phyloP scores from a whole-genome alignment of 306 rosid genomes.

The Coriaria nepalensis region DNA sequence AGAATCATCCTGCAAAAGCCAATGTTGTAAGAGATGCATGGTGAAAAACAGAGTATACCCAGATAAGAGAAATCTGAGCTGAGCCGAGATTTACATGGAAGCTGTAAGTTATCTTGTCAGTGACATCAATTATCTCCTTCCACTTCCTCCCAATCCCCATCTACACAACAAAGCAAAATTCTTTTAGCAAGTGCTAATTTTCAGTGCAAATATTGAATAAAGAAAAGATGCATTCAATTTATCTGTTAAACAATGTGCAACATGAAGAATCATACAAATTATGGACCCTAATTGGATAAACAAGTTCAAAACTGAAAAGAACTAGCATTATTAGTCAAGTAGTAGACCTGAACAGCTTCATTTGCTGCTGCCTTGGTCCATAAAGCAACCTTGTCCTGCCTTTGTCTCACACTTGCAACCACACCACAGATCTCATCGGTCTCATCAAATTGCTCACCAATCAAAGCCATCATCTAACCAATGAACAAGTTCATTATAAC shows the following conservation, averaged over 20 bases:
- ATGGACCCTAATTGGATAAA: too few relatives aligned
- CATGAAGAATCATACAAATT: too few relatives aligned
- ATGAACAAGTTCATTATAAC: slow-evolving; percentile 1
- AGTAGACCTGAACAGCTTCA: slow-evolving; percentile 82
- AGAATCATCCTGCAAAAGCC: slow-evolving; percentile 62
- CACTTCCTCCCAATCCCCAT: slow-evolving; percentile 93
- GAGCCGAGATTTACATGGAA: slow-evolving; percentile 47
- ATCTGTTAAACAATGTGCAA: too few relatives aligned
- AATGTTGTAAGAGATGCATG: slow-evolving; percentile 17
- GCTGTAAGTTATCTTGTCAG: slow-evolving; percentile 59
- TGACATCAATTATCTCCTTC: slow-evolving; percentile 75
- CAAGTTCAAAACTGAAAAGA: too few relatives aligned
- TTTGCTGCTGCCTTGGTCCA: slow-evolving; percentile 95
- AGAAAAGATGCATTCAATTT: too few relatives aligned
- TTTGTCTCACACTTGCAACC: slow-evolving; percentile 86
- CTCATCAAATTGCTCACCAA: slow-evolving; percentile 93
- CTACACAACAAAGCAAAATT: slow-evolving; percentile 28
- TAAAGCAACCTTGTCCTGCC: slow-evolving; percentile 79
- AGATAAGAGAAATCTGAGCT: neutral
- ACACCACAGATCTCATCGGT: slow-evolving; percentile 87
- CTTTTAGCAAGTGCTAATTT: too few relatives aligned
- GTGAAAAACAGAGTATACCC: neutral
- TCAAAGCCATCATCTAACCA: slow-evolving; percentile 80
- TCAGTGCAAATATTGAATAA: too few relatives aligned
- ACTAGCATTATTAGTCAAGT: neutral